phyloP scores from a whole-genome alignment of 2,329 filamentous ascomycete genomes.

The Ophiostoma sp. region DNA sequence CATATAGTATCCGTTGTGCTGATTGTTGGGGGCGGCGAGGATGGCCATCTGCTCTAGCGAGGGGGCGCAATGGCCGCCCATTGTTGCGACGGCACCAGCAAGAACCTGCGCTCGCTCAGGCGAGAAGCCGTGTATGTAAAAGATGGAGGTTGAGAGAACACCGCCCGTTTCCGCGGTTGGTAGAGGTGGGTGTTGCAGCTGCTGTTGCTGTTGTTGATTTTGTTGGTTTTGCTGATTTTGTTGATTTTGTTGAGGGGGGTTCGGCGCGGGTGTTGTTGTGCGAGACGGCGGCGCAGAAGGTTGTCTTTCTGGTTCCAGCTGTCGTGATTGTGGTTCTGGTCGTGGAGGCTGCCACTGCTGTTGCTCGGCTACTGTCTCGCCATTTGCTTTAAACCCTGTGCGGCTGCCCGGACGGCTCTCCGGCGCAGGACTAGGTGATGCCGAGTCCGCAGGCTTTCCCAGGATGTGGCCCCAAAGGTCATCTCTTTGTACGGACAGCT shows the following conservation, averaged over 20 bases:
- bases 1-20: not conserved
- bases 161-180: slow-evolving; percentile 12
- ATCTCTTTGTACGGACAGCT: slow-evolving; percentile 71
- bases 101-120: slow-evolving; percentile 46
- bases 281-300: not conserved
- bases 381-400: slow-evolving; percentile 4
- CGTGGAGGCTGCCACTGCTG: slow-evolving; percentile 11
- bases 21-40: slow-evolving; percentile 28
- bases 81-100: slow-evolving; percentile 42
- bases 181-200: not conserved
- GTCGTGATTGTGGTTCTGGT: not conserved
- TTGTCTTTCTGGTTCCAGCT: not conserved
- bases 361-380: not conserved
- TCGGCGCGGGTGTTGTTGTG: not conserved
- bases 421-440: not conserved
- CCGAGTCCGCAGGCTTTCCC: slow-evolving; percentile 35
- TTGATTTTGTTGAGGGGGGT: not conserved
- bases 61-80: slow-evolving; percentile 42
- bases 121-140: slow-evolving; percentile 57
- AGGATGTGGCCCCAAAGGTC: slow-evolving; percentile 90
- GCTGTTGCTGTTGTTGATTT: not conserved
- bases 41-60: slow-evolving; percentile 41
- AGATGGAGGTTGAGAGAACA: slow-evolving; percentile 49
- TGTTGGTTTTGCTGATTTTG: not conserved
- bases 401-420: not conserved